A percentile compares a stretch with the other conserved stretches of the same genome.
These are phyloP conservation scores for Astrothelium subdiscretum DNA, from an alignment of 495 filamentous ascomycete species.

Conservation along the genomic window DNA sequence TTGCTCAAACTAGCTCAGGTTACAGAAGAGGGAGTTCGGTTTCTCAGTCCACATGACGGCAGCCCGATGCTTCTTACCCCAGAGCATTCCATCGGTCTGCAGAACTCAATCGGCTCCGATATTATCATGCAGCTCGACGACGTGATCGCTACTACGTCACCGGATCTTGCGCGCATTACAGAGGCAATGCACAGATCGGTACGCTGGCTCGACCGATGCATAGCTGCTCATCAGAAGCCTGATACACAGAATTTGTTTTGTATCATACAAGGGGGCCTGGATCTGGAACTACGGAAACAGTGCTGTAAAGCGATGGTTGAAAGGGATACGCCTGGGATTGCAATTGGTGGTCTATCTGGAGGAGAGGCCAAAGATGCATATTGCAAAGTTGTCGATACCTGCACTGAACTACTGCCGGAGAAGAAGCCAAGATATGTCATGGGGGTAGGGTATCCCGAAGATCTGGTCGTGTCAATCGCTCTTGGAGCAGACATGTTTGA, in stretches of 20 bases:
- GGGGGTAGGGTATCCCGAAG: slow-evolving; percentile 95
- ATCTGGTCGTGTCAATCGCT: slow-evolving; percentile 81
- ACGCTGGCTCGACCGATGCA: slow-evolving; percentile 97
- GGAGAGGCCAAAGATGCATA: slow-evolving; percentile 63
- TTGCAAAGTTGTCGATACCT: slow-evolving; percentile 59
- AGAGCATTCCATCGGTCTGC: slow-evolving; percentile 90
- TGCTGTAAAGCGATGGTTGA: slow-evolving; percentile 86
- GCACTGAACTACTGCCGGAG: slow-evolving; percentile 74
- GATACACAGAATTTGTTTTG: slow-evolving; percentile 91
- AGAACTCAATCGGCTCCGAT: slow-evolving; percentile 95
- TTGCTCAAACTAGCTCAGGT: slow-evolving; percentile 86
- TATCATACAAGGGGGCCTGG: slow-evolving; percentile 92
- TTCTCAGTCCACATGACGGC: slow-evolving; percentile 88
- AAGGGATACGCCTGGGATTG: slow-evolving; percentile 87
- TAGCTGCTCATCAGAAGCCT: slow-evolving; percentile 78
- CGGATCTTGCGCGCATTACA: slow-evolving; percentile 71
- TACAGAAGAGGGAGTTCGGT: slow-evolving; percentile 91
- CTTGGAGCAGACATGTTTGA: slow-evolving; percentile 99
- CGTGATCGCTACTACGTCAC: slow-evolving; percentile 89
- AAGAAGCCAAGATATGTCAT: slow-evolving; percentile 94
- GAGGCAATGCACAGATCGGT: slow-evolving; percentile 93
- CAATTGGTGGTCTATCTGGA: slow-evolving; percentile 87
- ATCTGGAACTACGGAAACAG: slow-evolving; percentile 73
- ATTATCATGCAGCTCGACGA: slow-evolving; percentile 99
- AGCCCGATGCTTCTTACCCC: slow-evolving; percentile 95